Evolutionary conservation across 225 moss, liverwort and hornwort genomes (phyloP).

Genomic region (Ulota crispa): DNA sequence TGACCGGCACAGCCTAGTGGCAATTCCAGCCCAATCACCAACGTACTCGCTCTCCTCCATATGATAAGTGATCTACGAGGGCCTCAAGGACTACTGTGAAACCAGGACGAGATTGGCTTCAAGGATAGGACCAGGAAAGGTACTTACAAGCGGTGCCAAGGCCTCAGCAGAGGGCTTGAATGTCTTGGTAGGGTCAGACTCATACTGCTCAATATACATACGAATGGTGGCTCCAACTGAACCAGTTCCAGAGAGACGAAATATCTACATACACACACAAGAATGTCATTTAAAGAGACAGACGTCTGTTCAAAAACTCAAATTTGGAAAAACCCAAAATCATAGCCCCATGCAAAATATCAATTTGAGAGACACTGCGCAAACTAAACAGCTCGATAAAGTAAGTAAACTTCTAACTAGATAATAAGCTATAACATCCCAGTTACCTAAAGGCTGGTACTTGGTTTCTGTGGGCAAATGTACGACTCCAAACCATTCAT

Average conservation of each 20-base stretch:
- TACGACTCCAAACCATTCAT: not conserved
- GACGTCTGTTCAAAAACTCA: not conserved
- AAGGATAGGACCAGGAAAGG: not conserved
- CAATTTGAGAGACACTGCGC: not conserved
- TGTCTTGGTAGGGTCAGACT: constrained; percentile 69
- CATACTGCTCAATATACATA: constrained; percentile 94
- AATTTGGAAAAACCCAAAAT: not conserved
- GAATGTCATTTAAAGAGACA: not conserved
- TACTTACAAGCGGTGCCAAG: constrained; percentile 79
- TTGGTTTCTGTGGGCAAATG: not conserved
- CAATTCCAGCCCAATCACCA: not conserved
- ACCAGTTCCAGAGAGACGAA: constrained; percentile 85
- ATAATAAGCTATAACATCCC: not conserved
- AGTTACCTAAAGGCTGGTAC: not conserved
- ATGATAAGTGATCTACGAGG: not conserved
- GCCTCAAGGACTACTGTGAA: not conserved
- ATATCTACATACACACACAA: constrained; percentile 52
- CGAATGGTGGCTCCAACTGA: constrained; percentile 94
- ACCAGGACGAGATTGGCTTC: not conserved
- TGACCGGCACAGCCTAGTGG: not conserved
- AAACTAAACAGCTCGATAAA: not conserved
- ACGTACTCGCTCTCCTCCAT: not conserved
- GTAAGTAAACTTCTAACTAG: not conserved
- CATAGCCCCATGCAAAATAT: not conserved
- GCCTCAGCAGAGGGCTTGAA: constrained; percentile 80